These are phyloP conservation scores for Xylaria sp. DNA, from an alignment of 2,329 filamentous ascomycete species.

Conservation along the genomic window DNA sequence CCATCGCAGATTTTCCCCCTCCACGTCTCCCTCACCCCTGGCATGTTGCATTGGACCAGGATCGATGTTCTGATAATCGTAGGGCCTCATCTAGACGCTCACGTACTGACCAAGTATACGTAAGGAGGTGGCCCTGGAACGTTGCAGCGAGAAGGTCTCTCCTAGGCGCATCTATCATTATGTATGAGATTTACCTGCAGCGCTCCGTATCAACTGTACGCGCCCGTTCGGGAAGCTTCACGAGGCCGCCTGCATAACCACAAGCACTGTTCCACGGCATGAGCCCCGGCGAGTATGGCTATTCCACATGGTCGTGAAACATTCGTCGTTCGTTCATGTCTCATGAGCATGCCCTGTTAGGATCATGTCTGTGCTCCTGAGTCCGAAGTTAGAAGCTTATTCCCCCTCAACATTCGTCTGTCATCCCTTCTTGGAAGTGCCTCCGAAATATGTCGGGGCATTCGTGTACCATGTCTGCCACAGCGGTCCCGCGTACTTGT, in stretches of 20 bases:
- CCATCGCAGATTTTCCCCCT: no score
- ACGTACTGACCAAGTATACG: neutral
- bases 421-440: neutral
- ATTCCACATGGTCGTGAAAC: conserved; percentile 14
- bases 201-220: conserved; percentile 10
- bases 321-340: neutral
- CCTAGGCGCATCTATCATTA: neutral
- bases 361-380: neutral
- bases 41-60: no score
- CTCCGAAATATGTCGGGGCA: neutral
- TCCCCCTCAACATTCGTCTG: neutral
- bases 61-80: no score
- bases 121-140: conserved; percentile 13
- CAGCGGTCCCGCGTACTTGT: no score
- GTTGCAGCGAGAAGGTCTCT: conserved; percentile 2
- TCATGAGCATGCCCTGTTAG: neutral
- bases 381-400: neutral
- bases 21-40: no score
- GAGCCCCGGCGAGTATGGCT: conserved; percentile 5
- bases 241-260: conserved; percentile 15
- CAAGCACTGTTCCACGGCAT: conserved; percentile 13
- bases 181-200: neutral
- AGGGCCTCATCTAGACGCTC: neutral
- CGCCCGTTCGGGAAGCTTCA: conserved; percentile 7
- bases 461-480: conserved; percentile 3